Evolutionary conservation across 805 yeast genomes (phyloP), one percentile per base, ranked within the genome.

Genomic region (Nakazawaea ishiwadae): DNA sequence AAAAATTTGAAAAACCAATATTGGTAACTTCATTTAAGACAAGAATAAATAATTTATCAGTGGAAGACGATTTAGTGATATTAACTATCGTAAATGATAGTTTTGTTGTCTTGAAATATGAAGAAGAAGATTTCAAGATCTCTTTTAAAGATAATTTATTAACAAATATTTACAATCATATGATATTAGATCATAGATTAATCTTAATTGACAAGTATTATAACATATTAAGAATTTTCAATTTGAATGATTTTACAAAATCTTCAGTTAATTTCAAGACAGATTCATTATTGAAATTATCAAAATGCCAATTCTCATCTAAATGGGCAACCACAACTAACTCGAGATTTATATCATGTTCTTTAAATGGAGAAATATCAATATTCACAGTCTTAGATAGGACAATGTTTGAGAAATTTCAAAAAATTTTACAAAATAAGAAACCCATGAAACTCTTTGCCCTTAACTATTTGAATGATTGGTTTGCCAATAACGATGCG

Each of bases 311-410:
- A 1, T 51, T 64, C 20, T 35, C 37, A 1, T 64, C 71, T 1
- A 42, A 53, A 15, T 68, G 73, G 72, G 12, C 48, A 51, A 6
- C 23, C 5, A 12, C 16, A 21, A 27, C 8, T 15, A 23, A 15
- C n/a, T 44, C 36, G 47, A 47, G 30, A 20, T 53, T 59, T 33
- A 34, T 61, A 14, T 50, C 65, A 10, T 58, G 63, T 42, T 73
- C 73, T 1, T 30, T 68, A 14, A 56, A 61, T 31, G 74, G 75
- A 3, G 69, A 65, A 31, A 44, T 67, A 6, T 50, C 53, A 9
- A 11, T 60, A 2, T 65, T 37, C 40, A 55, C 61, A 1, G 6
- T 51, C 4, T 16, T 58, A 14, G 36, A 40, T 12, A 31, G 40
- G 23, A 21, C n/a, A 3, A 33, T 44, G 20, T 40, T 44, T 6